Base-by-base conservation (phyloP, 1,284 basidiomycete species). In the Phenoliferia sp. region DNA sequence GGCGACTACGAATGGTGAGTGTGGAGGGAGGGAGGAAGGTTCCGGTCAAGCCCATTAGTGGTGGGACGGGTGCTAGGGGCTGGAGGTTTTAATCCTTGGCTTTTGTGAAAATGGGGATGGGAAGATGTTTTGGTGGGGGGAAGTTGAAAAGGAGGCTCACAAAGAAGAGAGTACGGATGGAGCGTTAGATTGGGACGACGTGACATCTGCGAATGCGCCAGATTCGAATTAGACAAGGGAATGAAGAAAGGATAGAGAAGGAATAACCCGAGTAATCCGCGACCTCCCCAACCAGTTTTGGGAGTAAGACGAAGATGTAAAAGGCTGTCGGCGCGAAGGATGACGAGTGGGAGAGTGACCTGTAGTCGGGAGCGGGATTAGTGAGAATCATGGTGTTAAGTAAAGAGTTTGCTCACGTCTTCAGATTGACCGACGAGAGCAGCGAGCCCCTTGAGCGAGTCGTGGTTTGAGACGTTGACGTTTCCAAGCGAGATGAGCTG, bases 401-500 rank as follows among this genome's bases (percentile, higher is more conserved):
- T 6, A 26, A 4, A 9, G 19, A 3, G 3, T 22, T 15, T 3
- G 28, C 57, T n/a, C 17, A 92, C 90, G 74, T 90, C 87, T 79
- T 94, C 90, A 58, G 85, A 88, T 3, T 81, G 79, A 28, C 82
- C 78, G 3, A 94, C 91, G n/a, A 91, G 78, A 7, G 85, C 83
- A 0, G 87, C 88, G 48, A 94, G 79, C 22, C 87, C 86, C 67
- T 87, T 84, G 54, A 94, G 77, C 19, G 85, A 28, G 83, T 79
- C 15, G 82, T 75, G 7, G 82, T 78, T 67, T 15, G 68, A 2
- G 12, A 50, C 15, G 29, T 61, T 22, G 61, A 73, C n/a, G 32
- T 48, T 32, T 3, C 57, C 63, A 39, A 73, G 52, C 9, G 68
- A 57, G 39, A 73, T 12, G 64, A 73, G 12, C 3, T 67, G 32